phyloP scores from a whole-genome alignment of 192 early-diverging fungal genomes.

The Linnemannia schmuckeri region DNA sequence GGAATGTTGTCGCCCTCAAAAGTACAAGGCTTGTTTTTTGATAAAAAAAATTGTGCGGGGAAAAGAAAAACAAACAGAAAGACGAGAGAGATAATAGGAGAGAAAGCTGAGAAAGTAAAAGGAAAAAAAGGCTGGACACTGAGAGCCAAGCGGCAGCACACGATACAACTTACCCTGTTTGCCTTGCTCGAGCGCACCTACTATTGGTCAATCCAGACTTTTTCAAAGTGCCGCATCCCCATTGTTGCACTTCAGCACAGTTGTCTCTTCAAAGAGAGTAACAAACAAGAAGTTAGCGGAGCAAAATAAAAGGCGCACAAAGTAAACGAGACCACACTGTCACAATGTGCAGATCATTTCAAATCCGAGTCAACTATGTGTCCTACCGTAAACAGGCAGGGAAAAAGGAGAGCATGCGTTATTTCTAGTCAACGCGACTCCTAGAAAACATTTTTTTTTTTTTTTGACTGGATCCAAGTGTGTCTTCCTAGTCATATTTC shows the following conservation, averaged over 20 bases:
- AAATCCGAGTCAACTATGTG: neutral
- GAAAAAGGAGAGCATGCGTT: neutral
- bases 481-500: neutral
- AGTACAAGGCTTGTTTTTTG: neutral
- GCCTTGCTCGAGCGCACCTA: no score
- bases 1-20: neutral
- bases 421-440: neutral
- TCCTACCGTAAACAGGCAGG: neutral
- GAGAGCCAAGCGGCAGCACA: neutral
- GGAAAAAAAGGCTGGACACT: neutral
- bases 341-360: neutral
- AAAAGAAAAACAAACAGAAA: neutral
- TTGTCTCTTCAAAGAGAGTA: no score
- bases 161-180: neutral
- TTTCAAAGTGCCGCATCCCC: no score
- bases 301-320: slow-evolving; percentile 1
- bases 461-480: neutral
- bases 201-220: no score
- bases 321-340: neutral
- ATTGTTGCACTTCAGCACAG: no score
- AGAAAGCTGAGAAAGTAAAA: neutral
- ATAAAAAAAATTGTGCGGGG: neutral
- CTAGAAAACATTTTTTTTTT: neutral
- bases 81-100: neutral
- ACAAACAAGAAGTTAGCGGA: neutral